Evolutionary conservation across 768 basidiomycete species (phyloP).

Genomic region (Xerocomellus intermedius): DNA sequence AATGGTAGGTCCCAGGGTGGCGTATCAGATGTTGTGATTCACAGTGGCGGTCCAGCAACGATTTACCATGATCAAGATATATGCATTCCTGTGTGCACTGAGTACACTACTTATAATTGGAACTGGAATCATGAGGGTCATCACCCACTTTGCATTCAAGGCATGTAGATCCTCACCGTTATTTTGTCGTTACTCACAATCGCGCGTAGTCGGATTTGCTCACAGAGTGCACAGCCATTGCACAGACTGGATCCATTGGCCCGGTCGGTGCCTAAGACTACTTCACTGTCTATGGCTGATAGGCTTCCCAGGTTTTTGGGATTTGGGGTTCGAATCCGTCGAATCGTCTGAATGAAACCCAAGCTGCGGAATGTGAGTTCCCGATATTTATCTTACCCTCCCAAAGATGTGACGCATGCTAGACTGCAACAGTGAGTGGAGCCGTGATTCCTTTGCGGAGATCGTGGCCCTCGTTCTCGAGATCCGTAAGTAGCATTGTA

Average conservation of each 20-base stretch:
- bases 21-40: not conserved
- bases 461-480: conserved; percentile 63
- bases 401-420: conserved; percentile 12
- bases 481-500: conserved; percentile 43
- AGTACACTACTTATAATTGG: conserved; percentile 50
- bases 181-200: not conserved
- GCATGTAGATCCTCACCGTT: conserved; percentile 31
- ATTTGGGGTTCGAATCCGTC: conserved; percentile 50
- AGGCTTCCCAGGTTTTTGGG: conserved; percentile 40
- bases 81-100: conserved; percentile 49
- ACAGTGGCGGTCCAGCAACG: conserved; percentile 46
- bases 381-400: not conserved
- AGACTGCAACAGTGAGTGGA: conserved; percentile 68
- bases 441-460: conserved; percentile 63
- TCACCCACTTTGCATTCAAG: conserved; percentile 71
- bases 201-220: conserved; percentile 55
- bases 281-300: conserved; percentile 7
- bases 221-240: conserved; percentile 46
- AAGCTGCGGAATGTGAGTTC: conserved; percentile 49
- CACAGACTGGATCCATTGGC: conserved; percentile 32
- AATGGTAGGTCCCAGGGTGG: conserved; percentile 40
- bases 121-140: conserved; percentile 50
- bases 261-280: conserved; percentile 28
- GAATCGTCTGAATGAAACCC: conserved; percentile 27
- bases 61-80: conserved; percentile 49